Evolutionary conservation across 371 early-diverging fungal genomes (phyloP), one percentile per base, ranked within the genome.

Genomic region (Mortierella sp.): DNA sequence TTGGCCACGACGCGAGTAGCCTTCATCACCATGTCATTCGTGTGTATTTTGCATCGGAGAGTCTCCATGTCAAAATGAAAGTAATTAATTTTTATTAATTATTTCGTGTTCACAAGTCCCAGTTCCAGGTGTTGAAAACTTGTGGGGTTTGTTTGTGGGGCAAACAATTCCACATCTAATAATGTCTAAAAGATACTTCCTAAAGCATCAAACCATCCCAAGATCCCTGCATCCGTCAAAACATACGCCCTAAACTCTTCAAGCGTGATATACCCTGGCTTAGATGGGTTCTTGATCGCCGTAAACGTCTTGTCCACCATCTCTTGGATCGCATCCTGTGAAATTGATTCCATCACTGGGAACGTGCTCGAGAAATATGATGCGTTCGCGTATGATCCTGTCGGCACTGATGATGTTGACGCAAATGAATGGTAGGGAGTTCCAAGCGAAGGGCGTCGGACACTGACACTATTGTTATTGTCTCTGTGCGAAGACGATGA

Each of bases 271-370:
- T 83, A 91, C 20, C 93, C 93, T 18, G 78, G 72, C 45, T 62
- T 70, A 39, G 74, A 63, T 86, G 91, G 72, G 52, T 71, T 90
- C 47, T 89, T 88, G 43, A 95, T 93, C 24, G 88, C 89, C 47
- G 84, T 77, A 66, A 95, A 93, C 8, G 95, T 93, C 80, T 93
- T 93, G 66, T 95, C 95, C n/a, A 97, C 95, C 94, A 98, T 95
- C 71, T 97, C 96, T 67, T 94, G 92, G 58, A 97, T 94, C 0
- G 97, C 96, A 72, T 95, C 96, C 78, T 96, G 96, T 14, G 93
- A 90, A 92, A 97, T 93, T 32, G 94, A 92, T 76, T 97, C 96
- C 92, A 97, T 93, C 58, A 96, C 91, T 0, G 97, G 94, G 84
- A 92, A 92, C 30, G 90, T 90, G 60, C 89, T 89, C 63, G 89